Percentiles rank a stretch among this genome's conserved stretches.
phyloP scores from a whole-genome alignment of 2,329 filamentous ascomycete genomes.

The Colletotrichum musicola region DNA sequence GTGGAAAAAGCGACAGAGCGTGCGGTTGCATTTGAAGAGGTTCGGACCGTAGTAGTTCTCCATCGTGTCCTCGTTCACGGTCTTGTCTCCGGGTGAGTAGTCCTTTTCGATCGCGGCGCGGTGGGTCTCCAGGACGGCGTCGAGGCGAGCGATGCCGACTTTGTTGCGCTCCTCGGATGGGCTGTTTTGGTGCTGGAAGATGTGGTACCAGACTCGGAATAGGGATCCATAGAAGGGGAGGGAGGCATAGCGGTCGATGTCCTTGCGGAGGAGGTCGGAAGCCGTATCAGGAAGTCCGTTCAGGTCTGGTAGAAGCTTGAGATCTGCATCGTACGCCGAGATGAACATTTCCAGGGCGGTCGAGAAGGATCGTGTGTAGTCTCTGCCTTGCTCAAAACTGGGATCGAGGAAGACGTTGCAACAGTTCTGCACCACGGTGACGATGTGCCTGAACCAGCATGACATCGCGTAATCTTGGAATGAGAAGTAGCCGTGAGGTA shows the following conservation, averaged over 20 bases:
- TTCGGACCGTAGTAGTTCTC: conserved; percentile 52
- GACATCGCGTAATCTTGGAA: conserved; percentile 55
- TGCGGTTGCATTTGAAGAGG: conserved; percentile 56
- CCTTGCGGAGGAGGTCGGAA: background rate
- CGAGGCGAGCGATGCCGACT: conserved; percentile 47
- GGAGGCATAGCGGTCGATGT: conserved; percentile 39
- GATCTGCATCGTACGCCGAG: conserved; percentile 1
- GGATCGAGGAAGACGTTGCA: conserved; percentile 19
- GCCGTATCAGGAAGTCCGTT: background rate
- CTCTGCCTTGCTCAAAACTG: background rate
- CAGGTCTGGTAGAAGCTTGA: background rate
- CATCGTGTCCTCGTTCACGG: conserved; percentile 18
- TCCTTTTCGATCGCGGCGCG: conserved; percentile 46
- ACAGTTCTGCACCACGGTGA: conserved; percentile 40
- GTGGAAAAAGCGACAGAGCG: conserved; percentile 57
- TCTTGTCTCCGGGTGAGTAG: background rate
- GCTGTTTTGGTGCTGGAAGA: conserved; percentile 39
- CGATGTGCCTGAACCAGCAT: conserved; percentile 51
- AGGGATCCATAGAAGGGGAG: conserved; percentile 40
- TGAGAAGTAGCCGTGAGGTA: conserved; percentile 47
- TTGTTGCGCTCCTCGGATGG: conserved; percentile 44
- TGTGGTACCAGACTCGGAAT: conserved; percentile 41
- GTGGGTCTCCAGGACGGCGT: conserved; percentile 44
- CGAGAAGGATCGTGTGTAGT: background rate
- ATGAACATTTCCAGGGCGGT: conserved; percentile 33